These are phyloP conservation scores for Pseudozyma thailandica DNA, from an alignment of 1,284 basidiomycete species.

Conservation along the genomic window DNA sequence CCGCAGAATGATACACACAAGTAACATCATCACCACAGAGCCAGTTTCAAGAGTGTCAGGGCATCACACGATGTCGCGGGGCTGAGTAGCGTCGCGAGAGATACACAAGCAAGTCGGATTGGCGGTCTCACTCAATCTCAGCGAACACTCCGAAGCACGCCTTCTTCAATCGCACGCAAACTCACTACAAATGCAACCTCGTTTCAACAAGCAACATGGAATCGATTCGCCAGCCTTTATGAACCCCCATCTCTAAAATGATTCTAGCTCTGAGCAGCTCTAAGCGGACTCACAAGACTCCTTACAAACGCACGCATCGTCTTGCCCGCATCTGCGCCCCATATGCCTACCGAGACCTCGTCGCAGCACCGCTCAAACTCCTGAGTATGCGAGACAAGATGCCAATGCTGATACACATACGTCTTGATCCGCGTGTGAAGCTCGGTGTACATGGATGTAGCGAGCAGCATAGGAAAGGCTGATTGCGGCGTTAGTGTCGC, in stretches of 20 bases:
- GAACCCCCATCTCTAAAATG: not conserved
- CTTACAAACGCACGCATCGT: constrained; percentile 49
- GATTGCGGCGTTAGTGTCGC: constrained; percentile 77
- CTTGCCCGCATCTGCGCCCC: constrained; percentile 52
- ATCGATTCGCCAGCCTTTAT: not conserved
- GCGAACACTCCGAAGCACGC: no score
- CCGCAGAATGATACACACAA: no score
- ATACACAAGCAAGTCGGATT: no score
- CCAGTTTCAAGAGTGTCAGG: no score
- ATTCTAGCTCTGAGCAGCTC: constrained; percentile 8
- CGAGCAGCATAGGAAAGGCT: constrained; percentile 79
- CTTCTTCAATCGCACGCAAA: no score
- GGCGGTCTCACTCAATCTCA: no score
- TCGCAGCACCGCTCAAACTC: constrained; percentile 66
- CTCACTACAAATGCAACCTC: not conserved
- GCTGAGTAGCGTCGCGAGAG: no score
- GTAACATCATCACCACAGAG: no score
- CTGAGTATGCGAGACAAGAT: constrained; percentile 46
- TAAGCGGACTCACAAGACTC: constrained; percentile 35
- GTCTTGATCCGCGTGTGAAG: constrained; percentile 58
- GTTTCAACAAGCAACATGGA: not conserved
- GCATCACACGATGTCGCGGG: no score
- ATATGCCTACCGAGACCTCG: constrained; percentile 60
- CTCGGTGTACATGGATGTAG: constrained; percentile 58
- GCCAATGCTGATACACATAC: constrained; percentile 63